Evolutionary conservation across 352 stramenopile species (phyloP), one percentile per base, ranked within the genome.

Genomic region (Globisporangium cylindrosporum): DNA sequence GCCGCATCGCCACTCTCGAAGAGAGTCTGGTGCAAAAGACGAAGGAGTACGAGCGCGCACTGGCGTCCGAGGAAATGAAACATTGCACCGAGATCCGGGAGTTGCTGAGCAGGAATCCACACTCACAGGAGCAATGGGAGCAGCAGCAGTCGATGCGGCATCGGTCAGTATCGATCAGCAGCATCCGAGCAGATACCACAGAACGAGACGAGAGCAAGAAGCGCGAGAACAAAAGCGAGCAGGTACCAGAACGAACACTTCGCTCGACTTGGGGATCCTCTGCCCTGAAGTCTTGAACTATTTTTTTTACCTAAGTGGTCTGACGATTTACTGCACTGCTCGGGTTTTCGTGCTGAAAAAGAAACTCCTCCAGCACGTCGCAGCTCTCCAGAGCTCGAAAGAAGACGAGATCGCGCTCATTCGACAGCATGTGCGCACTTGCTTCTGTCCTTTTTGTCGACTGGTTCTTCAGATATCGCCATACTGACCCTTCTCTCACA

Each of bases 321-420:
- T 41, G 34, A 14, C 34, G 10, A 14, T 41, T 14, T 41, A 41
- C 34, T 41, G 2, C 9, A 3, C 8, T 41, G 0, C 34, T 41
- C 9, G 9, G 34, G 34, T 4, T 41, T 4, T 41, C 8, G 34
- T 27, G 18, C 34, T 59, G 18, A 41, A 32, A n/a, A 18, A 90
- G 73, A 74, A 73, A 48, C 69, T 91, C 18, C 63, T 65, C 9
- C 82, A 92, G 36, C 82, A 81, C 1, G 67, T 92, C 5, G 72
- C 70, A 18, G 68, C 69, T 4, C 56, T 95, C 25, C 82, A 95
- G 62, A 76, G 67, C 34, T 73, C 73, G 18, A 95, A 95, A 67
- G 76, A 90, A 51, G 77, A 75, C 57, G 83, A 95, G 59, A 85
- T 95, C 24, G 69, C 81, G 51, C 81, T 92, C 27, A 85, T 95